Evolutionary conservation across 2,329 filamentous ascomycete genomes (phyloP).

Genomic region (Cercospora sp.): DNA sequence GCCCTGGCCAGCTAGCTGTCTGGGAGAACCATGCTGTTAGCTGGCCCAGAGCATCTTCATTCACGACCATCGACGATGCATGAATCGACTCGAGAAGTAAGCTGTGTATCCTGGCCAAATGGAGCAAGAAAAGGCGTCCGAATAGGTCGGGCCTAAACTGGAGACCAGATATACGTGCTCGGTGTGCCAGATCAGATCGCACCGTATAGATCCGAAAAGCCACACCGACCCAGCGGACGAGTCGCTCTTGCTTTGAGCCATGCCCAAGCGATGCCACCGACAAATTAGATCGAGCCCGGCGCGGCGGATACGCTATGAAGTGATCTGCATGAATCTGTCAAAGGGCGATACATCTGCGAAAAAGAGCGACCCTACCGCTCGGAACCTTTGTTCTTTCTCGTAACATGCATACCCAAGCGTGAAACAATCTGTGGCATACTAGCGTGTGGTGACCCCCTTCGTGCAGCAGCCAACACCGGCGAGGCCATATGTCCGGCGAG

Average conservation of each 20-base stretch:
- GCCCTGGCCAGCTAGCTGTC: neutral
- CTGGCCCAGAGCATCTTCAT: neutral
- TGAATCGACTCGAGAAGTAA: neutral
- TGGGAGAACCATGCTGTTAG: neutral
- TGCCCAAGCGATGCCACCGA: neutral
- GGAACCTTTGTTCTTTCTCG: neutral
- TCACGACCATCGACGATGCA: neutral
- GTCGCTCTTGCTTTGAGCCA: neutral
- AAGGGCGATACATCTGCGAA: neutral
- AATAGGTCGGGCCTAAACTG: too few species aligned
- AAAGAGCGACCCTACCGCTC: neutral
- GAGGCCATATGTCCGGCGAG: neutral
- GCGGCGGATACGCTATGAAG: neutral
- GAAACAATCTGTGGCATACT: neutral
- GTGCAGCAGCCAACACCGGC: neutral
- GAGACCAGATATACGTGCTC: neutral
- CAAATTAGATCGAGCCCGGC: neutral
- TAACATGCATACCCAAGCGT: neutral
- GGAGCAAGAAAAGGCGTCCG: too few species aligned
- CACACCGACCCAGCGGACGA: neutral
- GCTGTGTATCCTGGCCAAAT: neutral
- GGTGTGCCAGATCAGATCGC: neutral
- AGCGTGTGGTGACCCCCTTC: neutral
- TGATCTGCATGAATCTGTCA: neutral
- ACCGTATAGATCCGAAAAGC: neutral